Percentiles rank a stretch among this genome's conserved stretches.
Conservation (phyloP, 805 yeast genomes). For the Yamadazyma sp. region DNA sequence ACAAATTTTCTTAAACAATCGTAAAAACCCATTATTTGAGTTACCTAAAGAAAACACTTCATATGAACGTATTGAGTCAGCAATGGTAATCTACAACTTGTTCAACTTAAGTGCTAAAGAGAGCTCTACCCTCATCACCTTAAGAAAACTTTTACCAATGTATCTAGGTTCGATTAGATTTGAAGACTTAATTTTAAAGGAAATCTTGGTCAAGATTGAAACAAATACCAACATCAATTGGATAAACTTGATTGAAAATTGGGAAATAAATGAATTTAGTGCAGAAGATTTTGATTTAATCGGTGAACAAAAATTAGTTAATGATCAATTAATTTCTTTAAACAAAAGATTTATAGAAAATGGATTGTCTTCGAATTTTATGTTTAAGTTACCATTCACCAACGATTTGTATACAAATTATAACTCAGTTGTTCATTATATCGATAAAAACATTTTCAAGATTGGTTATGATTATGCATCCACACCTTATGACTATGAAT, state of each 20-base stretch:
- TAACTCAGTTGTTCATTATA: slow-evolving; percentile 3
- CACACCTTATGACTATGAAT: slow-evolving; percentile 64
- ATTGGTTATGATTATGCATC: slow-evolving; percentile 21
- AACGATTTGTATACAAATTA: slow-evolving; percentile 1
- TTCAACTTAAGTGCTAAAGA: slow-evolving; percentile 43
- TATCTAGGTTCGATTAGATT: slow-evolving; percentile 63
- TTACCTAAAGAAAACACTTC: slow-evolving; percentile 19
- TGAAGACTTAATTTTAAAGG: slow-evolving; percentile 61
- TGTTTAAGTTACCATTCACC: slow-evolving; percentile 6
- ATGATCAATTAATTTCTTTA: slow-evolving; percentile 48
- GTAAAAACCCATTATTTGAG: slow-evolving; percentile 30
- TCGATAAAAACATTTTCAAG: slow-evolving; percentile 15
- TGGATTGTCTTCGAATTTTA: slow-evolving; percentile 4
- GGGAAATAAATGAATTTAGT: slow-evolving; percentile 58
- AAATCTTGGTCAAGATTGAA: slow-evolving; percentile 58
- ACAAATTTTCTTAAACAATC: slow-evolving; percentile 62
- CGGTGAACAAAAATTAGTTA: slow-evolving; percentile 44
- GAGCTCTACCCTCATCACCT: slow-evolving; percentile 45
- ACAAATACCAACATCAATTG: slow-evolving; percentile 51
- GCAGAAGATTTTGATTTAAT: slow-evolving; percentile 44
- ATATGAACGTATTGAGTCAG: slow-evolving; percentile 37
- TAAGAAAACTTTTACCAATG: slow-evolving; percentile 28
- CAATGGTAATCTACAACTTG: slow-evolving; percentile 48
- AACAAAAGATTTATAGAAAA: slow-evolving; percentile 48
- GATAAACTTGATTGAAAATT: slow-evolving; percentile 57